These are phyloP conservation scores for Zygoascus tannicola DNA, from an alignment of 805 yeast species.

Conservation along the genomic window DNA sequence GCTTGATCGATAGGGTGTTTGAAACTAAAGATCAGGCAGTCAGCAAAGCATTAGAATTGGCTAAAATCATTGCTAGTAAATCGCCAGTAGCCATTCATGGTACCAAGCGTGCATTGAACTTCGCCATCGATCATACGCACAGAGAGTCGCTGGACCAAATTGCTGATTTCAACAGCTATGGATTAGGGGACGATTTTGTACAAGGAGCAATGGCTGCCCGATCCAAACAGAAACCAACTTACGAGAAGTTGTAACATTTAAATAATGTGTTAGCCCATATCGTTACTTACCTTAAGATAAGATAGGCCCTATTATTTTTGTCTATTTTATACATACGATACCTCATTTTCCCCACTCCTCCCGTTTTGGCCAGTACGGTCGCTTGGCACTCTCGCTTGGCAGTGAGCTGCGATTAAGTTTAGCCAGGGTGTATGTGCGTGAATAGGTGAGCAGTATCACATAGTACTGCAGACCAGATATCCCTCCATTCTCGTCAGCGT, in stretches of 20 bases:
- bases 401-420: too few relatives aligned
- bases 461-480: too few relatives aligned
- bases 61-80: conserved; percentile 37
- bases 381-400: too few relatives aligned
- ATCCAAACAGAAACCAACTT: conserved; percentile 23
- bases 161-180: conserved; percentile 43
- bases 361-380: too few relatives aligned
- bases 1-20: conserved; percentile 43
- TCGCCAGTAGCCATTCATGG: conserved; percentile 57
- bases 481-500: too few relatives aligned
- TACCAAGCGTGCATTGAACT: conserved; percentile 47
- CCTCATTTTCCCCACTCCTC: too few relatives aligned
- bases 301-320: too few relatives aligned
- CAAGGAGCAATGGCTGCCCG: conserved; percentile 25
- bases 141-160: conserved; percentile 44
- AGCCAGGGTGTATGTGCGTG: too few relatives aligned
- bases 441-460: too few relatives aligned
- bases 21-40: conserved; percentile 43
- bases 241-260: conserved; percentile 23
- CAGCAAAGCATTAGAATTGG: conserved; percentile 41
- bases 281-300: too few relatives aligned
- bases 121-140: conserved; percentile 30
- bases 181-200: conserved; percentile 25
- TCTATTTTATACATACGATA: too few relatives aligned
- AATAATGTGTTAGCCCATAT: too few relatives aligned